Evolutionary conservation across 257 asterid genomes (phyloP), one percentile per base, ranked within the genome.

Genomic region (Fraxinus anomala): DNA sequence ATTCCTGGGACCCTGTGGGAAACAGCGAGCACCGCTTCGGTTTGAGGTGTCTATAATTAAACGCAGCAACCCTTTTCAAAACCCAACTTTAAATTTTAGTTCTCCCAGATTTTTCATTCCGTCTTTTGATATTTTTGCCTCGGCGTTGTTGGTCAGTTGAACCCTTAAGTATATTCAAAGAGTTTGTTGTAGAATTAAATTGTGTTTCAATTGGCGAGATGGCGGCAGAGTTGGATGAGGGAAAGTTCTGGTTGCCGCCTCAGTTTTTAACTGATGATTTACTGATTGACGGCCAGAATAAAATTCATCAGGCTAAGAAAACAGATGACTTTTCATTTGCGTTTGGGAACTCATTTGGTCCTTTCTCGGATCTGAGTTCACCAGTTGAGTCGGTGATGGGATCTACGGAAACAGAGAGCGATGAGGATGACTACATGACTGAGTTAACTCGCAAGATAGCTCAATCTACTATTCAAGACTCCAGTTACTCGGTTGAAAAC

Each of bases 251-350:
- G 87, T 71, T 84, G 23, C 90, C 88, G 5, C 84, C 90, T 0
- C 84, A 87, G 84, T 87, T 87, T 76, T 80, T 87, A 24, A 72
- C 80, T 0, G 88, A 83, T 24, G 89, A 88, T 31, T 54, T 85
- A 21, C 68, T 82, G 3, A 71, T 77, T 2, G 85, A 79, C 37
- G 85, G 76, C 31, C 77, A 73, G 7, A 73, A 81, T n/a, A 42
- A 76, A 34, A 44, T 81, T 49, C 82, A 79, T 71, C n/a, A 68
- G 30, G 11, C n/a, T 0, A 63, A 63, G 36, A 9, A 8, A 71
- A 16, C 13, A 4, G 63, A 40, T 24, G 75, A 71, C 39, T 71
- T 12, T 37, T 83, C 24, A 26, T 68, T 51, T 49, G 51, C 73
- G 75, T 77, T 71, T 65, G 76, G 75, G 3, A 70, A 39, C 16